These are phyloP conservation scores for Pythium periplocum DNA, from an alignment of 352 stramenopile genomes.

Conservation along the genomic window DNA sequence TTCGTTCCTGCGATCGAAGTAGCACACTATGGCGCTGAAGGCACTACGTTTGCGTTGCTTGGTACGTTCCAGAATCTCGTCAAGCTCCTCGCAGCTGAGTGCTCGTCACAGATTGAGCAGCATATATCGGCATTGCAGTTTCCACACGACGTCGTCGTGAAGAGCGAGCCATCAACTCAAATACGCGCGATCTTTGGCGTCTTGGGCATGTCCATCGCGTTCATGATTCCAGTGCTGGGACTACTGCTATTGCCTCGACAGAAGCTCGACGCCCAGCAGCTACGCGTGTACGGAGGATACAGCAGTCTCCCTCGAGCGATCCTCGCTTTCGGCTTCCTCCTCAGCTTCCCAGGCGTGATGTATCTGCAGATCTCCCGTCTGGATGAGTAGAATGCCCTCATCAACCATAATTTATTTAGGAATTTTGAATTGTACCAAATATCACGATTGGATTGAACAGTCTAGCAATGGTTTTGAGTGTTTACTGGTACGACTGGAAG, in stretches of 20 bases:
- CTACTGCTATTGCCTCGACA: constrained; percentile 29
- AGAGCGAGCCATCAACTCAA: neutral
- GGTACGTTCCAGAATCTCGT: constrained; percentile 28
- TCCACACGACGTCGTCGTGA: neutral
- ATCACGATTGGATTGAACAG: too few relatives aligned
- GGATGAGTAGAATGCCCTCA: constrained; percentile 1
- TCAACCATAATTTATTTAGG: neutral
- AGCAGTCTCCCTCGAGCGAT: constrained; percentile 16
- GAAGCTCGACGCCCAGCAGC: constrained; percentile 42
- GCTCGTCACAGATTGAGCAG: constrained; percentile 12
- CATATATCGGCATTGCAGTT: constrained; percentile 7
- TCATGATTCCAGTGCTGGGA: constrained; percentile 18
- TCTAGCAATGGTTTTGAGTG: too few relatives aligned
- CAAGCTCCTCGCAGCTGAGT: constrained; percentile 24
- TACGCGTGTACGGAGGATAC: constrained; percentile 45
- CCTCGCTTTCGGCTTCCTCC: constrained; percentile 21
- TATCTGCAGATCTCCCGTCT: constrained; percentile 21
- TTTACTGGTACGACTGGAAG: constrained; percentile 14
- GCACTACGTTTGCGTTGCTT: constrained; percentile 34
- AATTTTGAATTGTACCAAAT: neutral
- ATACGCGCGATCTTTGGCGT: constrained; percentile 16
- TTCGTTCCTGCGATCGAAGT: constrained; percentile 45
- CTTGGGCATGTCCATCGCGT: constrained; percentile 8
- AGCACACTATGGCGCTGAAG: constrained; percentile 33
- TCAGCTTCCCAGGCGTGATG: constrained; percentile 13